Percentiles rank a stretch among this genome's conserved stretches.
Evolutionary conservation across 2,329 filamentous ascomycete species (phyloP).

Genomic region (Hymenoscyphus occultus): DNA sequence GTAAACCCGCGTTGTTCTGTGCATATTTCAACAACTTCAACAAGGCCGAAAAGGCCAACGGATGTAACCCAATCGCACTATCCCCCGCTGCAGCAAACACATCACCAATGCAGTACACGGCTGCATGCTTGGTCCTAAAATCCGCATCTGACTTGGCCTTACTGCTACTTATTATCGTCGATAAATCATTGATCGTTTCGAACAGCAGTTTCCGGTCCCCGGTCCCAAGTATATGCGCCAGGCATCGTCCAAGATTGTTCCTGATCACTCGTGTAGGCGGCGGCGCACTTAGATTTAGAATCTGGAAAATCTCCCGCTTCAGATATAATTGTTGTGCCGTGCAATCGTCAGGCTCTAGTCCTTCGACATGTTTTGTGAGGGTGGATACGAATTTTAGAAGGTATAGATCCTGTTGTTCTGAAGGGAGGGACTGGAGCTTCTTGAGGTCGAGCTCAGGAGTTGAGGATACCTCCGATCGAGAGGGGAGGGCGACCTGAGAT

Average conservation of each 20-base stretch:
- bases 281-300: constrained; percentile 78
- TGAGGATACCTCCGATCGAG: constrained; percentile 41
- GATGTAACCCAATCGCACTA: constrained; percentile 81
- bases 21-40: constrained; percentile 78
- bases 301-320: constrained; percentile 91
- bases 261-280: constrained; percentile 84
- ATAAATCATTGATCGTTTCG: constrained; percentile 88
- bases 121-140: constrained; percentile 77
- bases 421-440: constrained; percentile 84
- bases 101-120: constrained; percentile 80
- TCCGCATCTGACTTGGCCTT: constrained; percentile 77
- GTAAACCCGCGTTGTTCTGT: constrained; percentile 75
- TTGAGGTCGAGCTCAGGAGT: constrained; percentile 82
- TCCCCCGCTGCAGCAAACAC: constrained; percentile 91
- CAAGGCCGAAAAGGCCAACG: constrained; percentile 67
- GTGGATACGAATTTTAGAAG: constrained; percentile 84
- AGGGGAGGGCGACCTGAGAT: constrained; percentile 34
- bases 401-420: constrained; percentile 94
- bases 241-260: constrained; percentile 81
- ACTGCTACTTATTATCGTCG: constrained; percentile 66
- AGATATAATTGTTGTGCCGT: constrained; percentile 87
- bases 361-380: constrained; percentile 75
- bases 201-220: constrained; percentile 91
- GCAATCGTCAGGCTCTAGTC: constrained; percentile 73
- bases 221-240: constrained; percentile 76